Base-by-base conservation (phyloP, 257 asterid species). In the Echium plantagineum region DNA sequence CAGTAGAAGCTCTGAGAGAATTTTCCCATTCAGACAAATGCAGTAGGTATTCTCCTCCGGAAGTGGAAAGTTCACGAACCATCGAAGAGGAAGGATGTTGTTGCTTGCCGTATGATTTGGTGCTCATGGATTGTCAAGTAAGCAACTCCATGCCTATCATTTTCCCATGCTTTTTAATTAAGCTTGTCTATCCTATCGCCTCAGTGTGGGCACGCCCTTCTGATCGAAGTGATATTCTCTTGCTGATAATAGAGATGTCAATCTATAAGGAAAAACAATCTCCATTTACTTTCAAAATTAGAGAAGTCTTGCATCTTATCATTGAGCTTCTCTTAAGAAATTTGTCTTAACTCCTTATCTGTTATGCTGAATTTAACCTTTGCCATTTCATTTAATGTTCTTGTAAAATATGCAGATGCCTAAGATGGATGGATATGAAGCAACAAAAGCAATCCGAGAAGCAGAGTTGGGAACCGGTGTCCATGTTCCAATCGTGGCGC, bases 361-460 rank as follows among this genome's bases (percentile, higher is more conserved):
- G 21, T 52, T 4, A 2, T 52, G 56, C 56, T 52, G 51, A 52
- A 30, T 30, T 15, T 31, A 15, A 31, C 24, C 21, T 46, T 31
- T 52, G 31, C n/a, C 67, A 10, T 30, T 56, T 18, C 22, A 21
- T 56, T 15, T 55, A 31, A 21, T 8, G 21, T 30, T 2, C 49
- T 3, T 42, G 49, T 13, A 10, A 42, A 42, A 42, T 42, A 42
- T 42, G 61, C 82, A 89, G 97, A 90, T 90, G 97, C 97, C 97
- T 15, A 86, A 86, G 78, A 90, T 90, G 97, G 97, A 90, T 77
- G 97, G 97, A 0, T 90, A 90, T 60, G 97, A 90, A 75, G 97
- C 97, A 69, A 90, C 97, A 60, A 84, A 78, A 67, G 90, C 83
- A 19, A 90, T 90, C 30, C 72, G 97, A 62, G 81, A 69, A 79